Percentiles rank a stretch among this genome's conserved stretches.
Evolutionary conservation across 176 grass and related monocot genomes (phyloP).

Genomic region (Phoenix dactylifera): DNA sequence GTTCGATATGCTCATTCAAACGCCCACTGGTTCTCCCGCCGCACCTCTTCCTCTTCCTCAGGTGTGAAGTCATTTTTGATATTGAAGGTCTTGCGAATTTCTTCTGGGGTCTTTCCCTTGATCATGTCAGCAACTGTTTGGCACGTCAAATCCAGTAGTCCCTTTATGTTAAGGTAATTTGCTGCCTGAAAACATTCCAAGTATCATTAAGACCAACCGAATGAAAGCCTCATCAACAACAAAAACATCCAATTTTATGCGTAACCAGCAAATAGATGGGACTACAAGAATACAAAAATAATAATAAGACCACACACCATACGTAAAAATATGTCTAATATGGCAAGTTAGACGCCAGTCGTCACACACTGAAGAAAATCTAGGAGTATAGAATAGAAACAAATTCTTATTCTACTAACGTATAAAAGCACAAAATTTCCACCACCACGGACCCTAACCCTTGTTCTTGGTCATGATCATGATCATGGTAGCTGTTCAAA

Average conservation of each 20-base stretch:
- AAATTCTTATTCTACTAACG: no score
- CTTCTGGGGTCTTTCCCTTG: constrained; percentile 20
- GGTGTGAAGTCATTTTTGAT: constrained; percentile 23
- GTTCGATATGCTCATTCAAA: constrained; percentile 3
- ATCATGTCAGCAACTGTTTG: constrained; percentile 33
- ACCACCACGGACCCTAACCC: no score
- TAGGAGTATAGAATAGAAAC: no score
- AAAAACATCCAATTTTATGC: neutral
- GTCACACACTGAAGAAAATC: no score
- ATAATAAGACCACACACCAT: no score
- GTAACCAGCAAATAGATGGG: no score
- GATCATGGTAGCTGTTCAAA: no score
- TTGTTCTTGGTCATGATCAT: no score
- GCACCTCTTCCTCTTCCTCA: constrained; percentile 27
- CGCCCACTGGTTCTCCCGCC: constrained; percentile 51
- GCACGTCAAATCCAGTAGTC: constrained; percentile 40
- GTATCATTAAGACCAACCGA: neutral
- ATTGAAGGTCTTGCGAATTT: constrained; percentile 14
- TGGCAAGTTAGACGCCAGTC: no score
- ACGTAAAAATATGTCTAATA: no score
- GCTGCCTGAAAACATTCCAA: constrained; percentile 22
- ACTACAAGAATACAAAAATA: no score
- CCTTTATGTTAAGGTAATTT: constrained; percentile 47
- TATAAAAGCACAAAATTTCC: no score
- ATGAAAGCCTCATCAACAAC: neutral